Percentiles rank a stretch among this genome's conserved stretches.
These are phyloP conservation scores for Lizonia empirigonia DNA, from an alignment of 2,329 filamentous ascomycete species.

Conservation along the genomic window DNA sequence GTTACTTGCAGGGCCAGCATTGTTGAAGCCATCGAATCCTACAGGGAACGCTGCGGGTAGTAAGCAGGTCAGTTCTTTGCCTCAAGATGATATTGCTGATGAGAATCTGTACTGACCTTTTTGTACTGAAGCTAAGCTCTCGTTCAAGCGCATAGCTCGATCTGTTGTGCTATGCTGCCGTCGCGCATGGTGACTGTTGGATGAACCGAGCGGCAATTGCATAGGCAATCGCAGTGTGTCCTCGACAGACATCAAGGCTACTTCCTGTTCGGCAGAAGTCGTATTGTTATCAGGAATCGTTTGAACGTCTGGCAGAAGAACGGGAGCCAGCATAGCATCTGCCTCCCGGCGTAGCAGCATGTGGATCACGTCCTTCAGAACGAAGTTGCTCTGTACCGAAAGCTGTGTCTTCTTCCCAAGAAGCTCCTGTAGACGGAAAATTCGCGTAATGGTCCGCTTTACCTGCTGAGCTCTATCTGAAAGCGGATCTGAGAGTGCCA, in stretches of 20 bases:
- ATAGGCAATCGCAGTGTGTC: constrained; percentile 21
- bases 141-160: constrained; percentile 15
- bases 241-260: constrained; percentile 17
- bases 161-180: constrained; percentile 5
- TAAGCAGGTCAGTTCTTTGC: background rate
- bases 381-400: constrained; percentile 21
- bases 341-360: constrained; percentile 21
- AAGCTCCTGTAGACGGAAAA: constrained; percentile 50
- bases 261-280: background rate
- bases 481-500: constrained; percentile 52
- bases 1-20: background rate
- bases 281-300: background rate
- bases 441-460: constrained; percentile 52
- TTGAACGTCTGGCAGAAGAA: background rate
- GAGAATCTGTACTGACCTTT: constrained; percentile 7
- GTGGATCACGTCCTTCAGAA: constrained; percentile 23
- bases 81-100: background rate
- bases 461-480: constrained; percentile 52
- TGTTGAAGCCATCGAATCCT: background rate
- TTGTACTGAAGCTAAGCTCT: constrained; percentile 22
- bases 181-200: background rate
- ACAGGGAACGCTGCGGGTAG: background rate
- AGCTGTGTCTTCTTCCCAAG: constrained; percentile 21
- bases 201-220: constrained; percentile 3
- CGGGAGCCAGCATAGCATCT: constrained; percentile 20